A percentile compares a stretch with the other conserved stretches of the same genome.
Conservation (phyloP, 2,329 filamentous ascomycete species). For the Ophiostoma angusticollis region DNA sequence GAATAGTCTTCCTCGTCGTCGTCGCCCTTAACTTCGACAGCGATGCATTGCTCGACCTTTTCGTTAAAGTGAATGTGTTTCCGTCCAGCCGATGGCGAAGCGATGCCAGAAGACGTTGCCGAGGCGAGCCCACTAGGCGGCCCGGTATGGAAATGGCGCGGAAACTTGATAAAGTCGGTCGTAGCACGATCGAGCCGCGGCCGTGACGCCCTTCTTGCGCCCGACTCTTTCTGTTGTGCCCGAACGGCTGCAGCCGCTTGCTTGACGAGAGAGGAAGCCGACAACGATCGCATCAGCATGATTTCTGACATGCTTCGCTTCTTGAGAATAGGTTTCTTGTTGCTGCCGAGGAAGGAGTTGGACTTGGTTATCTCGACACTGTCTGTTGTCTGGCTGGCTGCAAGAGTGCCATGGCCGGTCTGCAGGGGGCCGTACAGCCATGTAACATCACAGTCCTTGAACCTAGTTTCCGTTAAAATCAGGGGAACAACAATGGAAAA, state of each 20-base stretch:
- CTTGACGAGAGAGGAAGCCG: constrained; percentile 76
- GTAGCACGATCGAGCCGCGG: constrained; percentile 47
- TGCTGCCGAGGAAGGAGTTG: constrained; percentile 51
- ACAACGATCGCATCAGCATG: constrained; percentile 81
- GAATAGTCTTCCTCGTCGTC: constrained; percentile 44
- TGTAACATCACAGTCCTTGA: constrained; percentile 94
- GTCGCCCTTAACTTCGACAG: constrained; percentile 72
- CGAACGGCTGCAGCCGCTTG: constrained; percentile 79
- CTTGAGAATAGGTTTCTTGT: constrained; percentile 85
- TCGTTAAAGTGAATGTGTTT: constrained; percentile 96
- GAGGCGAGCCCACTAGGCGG: constrained; percentile 54
- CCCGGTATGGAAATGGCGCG: constrained; percentile 46
- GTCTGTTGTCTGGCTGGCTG: constrained; percentile 26
- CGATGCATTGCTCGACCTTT: constrained; percentile 90
- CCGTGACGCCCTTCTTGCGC: constrained; percentile 32
- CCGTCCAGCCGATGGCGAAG: constrained; percentile 51
- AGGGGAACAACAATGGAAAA: background rate
- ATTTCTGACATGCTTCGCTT: constrained; percentile 94
- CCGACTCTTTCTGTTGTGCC: constrained; percentile 55
- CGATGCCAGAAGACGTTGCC: constrained; percentile 55
- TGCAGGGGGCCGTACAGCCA: constrained; percentile 95
- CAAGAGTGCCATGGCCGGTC: constrained; percentile 47
- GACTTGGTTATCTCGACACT: constrained; percentile 37
- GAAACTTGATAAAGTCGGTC: constrained; percentile 57
- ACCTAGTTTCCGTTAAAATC: constrained; percentile 41